Evolutionary conservation across 768 basidiomycete species (phyloP), one percentile per base, ranked within the genome.

Genomic region (Scleroderma citrinum): DNA sequence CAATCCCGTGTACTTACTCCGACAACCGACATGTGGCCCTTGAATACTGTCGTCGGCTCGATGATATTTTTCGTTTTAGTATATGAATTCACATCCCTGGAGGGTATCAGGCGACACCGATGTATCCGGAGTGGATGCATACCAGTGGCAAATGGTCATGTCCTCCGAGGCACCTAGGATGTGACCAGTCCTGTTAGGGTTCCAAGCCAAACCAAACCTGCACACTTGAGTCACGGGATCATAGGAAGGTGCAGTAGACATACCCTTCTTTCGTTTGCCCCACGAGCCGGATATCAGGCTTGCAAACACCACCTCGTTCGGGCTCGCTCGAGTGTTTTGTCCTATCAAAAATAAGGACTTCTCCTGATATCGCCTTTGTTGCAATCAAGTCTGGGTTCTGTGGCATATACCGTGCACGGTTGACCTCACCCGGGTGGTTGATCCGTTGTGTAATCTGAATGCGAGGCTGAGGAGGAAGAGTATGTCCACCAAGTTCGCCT

Each of bases 341-440:
- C 50, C 96, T 74, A 69, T 99, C 96, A 69, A 98, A 99, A n/a
- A 99, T 71, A 50, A 87, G 72, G 3, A 98, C 91, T 54, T 96
- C 91, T 13, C 95, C 96, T 6, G 80, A 82, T 7, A 92, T 80
- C 19, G 93, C 77, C 67, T 98, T 98, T 11, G 95, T 98, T 13
- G 96, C 96, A 56, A 99, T 88, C 56, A 99, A 69, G 69, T 98
- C 91, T 2, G 93, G 90, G 62, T 98, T 99, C 69, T 98, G 95
- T 6, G 96, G 96, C 94, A 98, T 98, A 67, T 98, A 99, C 46
- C 96, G 83, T 52, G 96, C 96, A 38, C 93, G 76, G 69, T 99
- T 99, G 61, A 98, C 91, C 65, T 99, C 96, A 36, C 92, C 91
- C 4, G 78, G 77, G 67, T 99, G 96, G 66, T 93, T 94, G 71